phyloP scores from a whole-genome alignment of 73 alveolate genomes.

The Breviolum minutum region DNA sequence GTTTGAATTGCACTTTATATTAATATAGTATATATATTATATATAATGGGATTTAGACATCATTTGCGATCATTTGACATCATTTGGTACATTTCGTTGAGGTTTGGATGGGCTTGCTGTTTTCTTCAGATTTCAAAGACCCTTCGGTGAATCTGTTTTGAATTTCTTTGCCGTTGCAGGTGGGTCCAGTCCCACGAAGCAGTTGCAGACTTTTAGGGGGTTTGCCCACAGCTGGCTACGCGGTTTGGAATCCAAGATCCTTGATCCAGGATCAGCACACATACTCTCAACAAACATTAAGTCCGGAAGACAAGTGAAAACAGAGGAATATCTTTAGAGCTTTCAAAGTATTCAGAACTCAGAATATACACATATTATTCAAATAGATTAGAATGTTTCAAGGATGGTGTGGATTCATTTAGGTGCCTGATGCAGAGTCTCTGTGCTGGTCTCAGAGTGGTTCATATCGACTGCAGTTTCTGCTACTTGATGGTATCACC shows the following conservation, averaged over 20 bases:
- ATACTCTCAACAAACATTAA: not conserved
- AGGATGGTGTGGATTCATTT: not conserved
- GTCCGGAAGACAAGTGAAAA: not conserved
- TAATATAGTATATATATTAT: too few relatives aligned
- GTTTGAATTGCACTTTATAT: not conserved
- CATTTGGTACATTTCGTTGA: too few relatives aligned
- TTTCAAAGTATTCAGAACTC: too few relatives aligned
- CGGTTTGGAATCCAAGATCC: constrained; percentile 29
- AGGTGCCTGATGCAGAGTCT: constrained; percentile 51
- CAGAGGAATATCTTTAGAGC: too few relatives aligned
- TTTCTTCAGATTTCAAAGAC: too few relatives aligned
- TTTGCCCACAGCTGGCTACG: constrained; percentile 53
- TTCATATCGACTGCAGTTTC: not conserved
- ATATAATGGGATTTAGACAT: too few relatives aligned
- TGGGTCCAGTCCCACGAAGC: constrained; percentile 78
- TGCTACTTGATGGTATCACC: not conserved
- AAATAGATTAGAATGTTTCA: too few relatives aligned
- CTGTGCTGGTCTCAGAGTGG: not conserved
- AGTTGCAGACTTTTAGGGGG: constrained; percentile 76
- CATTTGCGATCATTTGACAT: too few relatives aligned
- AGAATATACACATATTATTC: too few relatives aligned
- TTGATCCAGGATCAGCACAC: not conserved
- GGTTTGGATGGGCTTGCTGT: too few relatives aligned
- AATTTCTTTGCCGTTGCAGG: not conserved
- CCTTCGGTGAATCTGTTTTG: too few relatives aligned